A percentile compares a stretch with the other conserved stretches of the same genome.
These are phyloP conservation scores for Corymbia maculata DNA, from an alignment of 345 rosid species.

Conservation along the genomic window DNA sequence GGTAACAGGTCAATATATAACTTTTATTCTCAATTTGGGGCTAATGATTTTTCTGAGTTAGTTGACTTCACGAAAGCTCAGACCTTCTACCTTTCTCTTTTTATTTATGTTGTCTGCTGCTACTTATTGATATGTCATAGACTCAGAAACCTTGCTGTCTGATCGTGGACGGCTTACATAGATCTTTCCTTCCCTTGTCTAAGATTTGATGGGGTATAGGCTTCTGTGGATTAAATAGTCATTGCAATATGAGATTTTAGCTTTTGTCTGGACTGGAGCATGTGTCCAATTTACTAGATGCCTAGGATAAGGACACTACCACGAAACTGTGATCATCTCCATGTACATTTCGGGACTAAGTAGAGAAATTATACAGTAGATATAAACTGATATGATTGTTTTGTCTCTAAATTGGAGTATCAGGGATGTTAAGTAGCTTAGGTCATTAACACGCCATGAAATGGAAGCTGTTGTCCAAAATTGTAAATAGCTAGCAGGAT, in stretches of 20 bases:
- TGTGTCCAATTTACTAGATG: not conserved
- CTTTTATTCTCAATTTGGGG: not conserved
- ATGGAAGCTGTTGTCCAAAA: not conserved
- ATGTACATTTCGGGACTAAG: not conserved
- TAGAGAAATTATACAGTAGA: not conserved
- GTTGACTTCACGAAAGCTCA: not conserved
- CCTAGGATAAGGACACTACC: not conserved
- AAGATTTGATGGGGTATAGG: not conserved
- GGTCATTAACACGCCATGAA: not conserved
- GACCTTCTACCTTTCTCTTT: not conserved
- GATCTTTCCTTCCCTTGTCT: not conserved
- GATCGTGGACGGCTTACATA: not conserved
- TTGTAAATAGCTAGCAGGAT: not conserved
- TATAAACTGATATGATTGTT: not conserved
- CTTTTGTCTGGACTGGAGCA: not conserved
- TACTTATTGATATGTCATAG: not conserved
- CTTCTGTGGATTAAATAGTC: not conserved
- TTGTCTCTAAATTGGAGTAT: not conserved
- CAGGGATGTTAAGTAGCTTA: not conserved
- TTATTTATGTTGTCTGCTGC: not conserved
- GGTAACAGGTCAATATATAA: conserved; percentile 21
- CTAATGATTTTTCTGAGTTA: not conserved
- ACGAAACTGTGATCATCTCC: not conserved
- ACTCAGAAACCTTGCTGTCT: not conserved
- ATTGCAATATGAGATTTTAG: not conserved